Evolutionary conservation across 225 moss, liverwort and hornwort species (phyloP).

Genomic region (Sphagnum contortum): DNA sequence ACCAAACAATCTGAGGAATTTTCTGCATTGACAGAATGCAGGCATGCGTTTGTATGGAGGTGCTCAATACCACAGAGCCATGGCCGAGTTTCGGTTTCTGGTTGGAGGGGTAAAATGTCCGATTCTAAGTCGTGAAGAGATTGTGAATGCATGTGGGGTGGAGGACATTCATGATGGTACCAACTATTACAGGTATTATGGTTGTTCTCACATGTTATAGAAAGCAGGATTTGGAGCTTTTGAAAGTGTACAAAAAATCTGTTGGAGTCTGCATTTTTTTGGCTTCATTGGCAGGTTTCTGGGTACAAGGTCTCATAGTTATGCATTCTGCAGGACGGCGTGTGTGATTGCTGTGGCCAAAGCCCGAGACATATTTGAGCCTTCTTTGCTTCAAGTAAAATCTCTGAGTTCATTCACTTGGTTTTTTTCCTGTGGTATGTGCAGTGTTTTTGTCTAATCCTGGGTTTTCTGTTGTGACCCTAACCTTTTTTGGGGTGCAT

Average conservation of each 20-base stretch:
- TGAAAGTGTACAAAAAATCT: no score
- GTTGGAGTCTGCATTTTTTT: neutral
- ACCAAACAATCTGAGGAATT: no score
- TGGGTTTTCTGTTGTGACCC: no score
- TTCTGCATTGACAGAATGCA: slow-evolving; percentile 46
- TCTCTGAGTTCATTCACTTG: neutral
- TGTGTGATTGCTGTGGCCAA: slow-evolving; percentile 99
- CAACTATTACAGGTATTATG: slow-evolving; percentile 87
- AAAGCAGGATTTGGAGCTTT: no score
- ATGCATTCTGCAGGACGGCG: slow-evolving; percentile 57
- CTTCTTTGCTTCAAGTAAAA: slow-evolving; percentile 88
- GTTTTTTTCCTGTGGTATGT: neutral
- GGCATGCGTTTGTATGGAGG: slow-evolving; percentile 98
- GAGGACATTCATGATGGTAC: slow-evolving; percentile 98
- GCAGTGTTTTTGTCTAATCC: neutral
- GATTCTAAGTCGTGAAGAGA: slow-evolving; percentile 85
- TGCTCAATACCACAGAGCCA: slow-evolving; percentile 98
- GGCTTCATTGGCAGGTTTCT: neutral
- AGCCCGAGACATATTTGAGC: slow-evolving; percentile 96
- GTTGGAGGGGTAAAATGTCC: slow-evolving; percentile 94
- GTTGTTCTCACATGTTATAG: neutral
- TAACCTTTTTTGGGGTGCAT: no score
- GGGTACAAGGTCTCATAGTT: no score
- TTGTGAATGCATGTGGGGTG: slow-evolving; percentile 98
- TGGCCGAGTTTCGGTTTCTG: slow-evolving; percentile 99